Evolutionary conservation across 2,329 filamentous ascomycete species (phyloP), one percentile per base, ranked within the genome.

Genomic region (Trichoderma pleuroti): DNA sequence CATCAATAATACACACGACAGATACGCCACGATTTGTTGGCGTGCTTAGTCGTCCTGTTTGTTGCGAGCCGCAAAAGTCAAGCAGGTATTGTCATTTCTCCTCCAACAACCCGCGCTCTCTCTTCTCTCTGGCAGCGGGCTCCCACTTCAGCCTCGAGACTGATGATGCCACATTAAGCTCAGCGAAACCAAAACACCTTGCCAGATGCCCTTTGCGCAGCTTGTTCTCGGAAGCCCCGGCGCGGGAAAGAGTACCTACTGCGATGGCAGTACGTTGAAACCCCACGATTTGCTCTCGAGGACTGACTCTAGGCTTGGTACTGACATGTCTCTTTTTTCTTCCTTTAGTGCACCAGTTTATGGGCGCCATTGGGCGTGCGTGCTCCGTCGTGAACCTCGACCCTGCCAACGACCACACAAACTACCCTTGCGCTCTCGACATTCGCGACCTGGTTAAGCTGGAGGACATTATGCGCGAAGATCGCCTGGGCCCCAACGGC

Each of bases 341-440:
- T 49, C 30, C 16, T 59, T 18, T 52, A 91, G 89, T 99, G 92
- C 93, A 98, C 78, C 96, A 99, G 83, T 99, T 99, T 84, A 92
- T 98, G 86, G 91, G 91, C 74, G 95, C 96, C 73, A 97, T 99
- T 79, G 94, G 94, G 72, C 92, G 96, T 70, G 94, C 97, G 81
- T 97, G 93, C 84, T 97, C 93, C 18, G 90, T 98, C 46, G 93
- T 98, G 71, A 99, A 99, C 80, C 91, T 99, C 74, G 96, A 99
- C 82, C 96, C 96, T 30, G 96, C 96, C 68, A 99, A 99, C 84
- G 95, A 98, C 78, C 90, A 91, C 72, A 96, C 94, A 1, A 92
- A 89, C 72, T 99, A 98, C 81, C 90, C 92, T 24, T 93, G 91
- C 76, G 94, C 94, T 6, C 87, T 99, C 75, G 96, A 99, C 78